phyloP scores from a whole-genome alignment of 768 basidiomycete genomes.

The Boletus speciosus region DNA sequence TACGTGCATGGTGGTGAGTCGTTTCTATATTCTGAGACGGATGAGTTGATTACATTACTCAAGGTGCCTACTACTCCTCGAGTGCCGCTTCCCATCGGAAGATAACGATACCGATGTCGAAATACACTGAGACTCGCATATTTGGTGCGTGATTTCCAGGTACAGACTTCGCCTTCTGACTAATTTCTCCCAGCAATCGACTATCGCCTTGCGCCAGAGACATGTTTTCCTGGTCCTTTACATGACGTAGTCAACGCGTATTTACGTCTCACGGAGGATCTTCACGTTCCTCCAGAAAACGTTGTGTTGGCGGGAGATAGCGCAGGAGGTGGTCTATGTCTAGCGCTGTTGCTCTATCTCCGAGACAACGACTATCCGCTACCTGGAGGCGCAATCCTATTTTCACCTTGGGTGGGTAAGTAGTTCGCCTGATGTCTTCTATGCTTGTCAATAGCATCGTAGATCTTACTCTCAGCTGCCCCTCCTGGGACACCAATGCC shows the following conservation, averaged over 20 bases:
- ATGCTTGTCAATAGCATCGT: slow-evolving; percentile 8
- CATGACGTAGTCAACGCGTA: slow-evolving; percentile 87
- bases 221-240: slow-evolving; percentile 85
- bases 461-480: slow-evolving; percentile 96
- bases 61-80: slow-evolving; percentile 90
- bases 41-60: slow-evolving; percentile 1
- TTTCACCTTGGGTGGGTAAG: slow-evolving; percentile 96
- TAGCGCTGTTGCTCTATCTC: slow-evolving; percentile 89
- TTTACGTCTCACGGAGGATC: slow-evolving; percentile 80
- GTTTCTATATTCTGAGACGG: background rate
- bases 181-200: slow-evolving; percentile 61
- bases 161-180: background rate
- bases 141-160: slow-evolving; percentile 53
- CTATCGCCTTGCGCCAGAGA: slow-evolving; percentile 95
- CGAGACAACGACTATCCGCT: slow-evolving; percentile 85
- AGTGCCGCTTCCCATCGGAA: slow-evolving; percentile 88
- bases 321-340: slow-evolving; percentile 84
- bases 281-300: slow-evolving; percentile 88
- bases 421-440: slow-evolving; percentile 15
- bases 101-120: slow-evolving; percentile 87
- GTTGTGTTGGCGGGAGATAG: slow-evolving; percentile 89
- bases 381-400: slow-evolving; percentile 80
- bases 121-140: slow-evolving; percentile 83
- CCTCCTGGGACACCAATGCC: slow-evolving; percentile 96
- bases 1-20: slow-evolving; percentile 87